Base-by-base conservation (phyloP, 768 basidiomycete species). In the Ramaria sp. region DNA sequence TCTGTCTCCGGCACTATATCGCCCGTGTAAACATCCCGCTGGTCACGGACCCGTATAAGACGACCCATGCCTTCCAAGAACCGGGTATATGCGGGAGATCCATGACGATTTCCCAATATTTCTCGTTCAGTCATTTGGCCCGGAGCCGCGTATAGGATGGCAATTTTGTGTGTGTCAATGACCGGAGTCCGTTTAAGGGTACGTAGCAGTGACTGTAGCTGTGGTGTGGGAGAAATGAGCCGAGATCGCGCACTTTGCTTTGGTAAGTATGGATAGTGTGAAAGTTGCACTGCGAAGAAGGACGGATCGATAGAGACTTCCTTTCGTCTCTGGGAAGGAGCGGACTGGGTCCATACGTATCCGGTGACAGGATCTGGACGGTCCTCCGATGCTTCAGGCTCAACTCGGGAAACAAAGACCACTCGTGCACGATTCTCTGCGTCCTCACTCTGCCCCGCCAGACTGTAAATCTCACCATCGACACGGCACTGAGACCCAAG, bases 81-180 rank as follows among this genome's bases (percentile, higher is more conserved):
- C 10, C 90, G 84, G 5, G 91, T 89, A 69, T 97, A 99, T 1
- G 91, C 87, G 0, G 93, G 91, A 0, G 95, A 97, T 7, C 96
- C 96, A 67, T 95, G 85, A 1, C 81, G 80, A 68, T 99, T 99
- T 57, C 78, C 76, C 19, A 99, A 77, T 53, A 98, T 97, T 56
- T 95, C 91, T 17, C 71, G 68, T 67, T 98, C 95, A 38, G 80
- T 71, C 7, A 75, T 83, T 69, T 98, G 96, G 1, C 91, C 91
- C 4, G 91, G 90, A 0, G 88, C 94, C 46, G 93, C 95, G 64
- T 98, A 99, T 72, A 99, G 78, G 57, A 99, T 87, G 3, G 91
- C 96, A 37, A 98, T 86, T 69, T 96, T 95, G 70, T 98, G 91
- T 0, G 90, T 93, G 69, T 99, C 96, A 59, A 99, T 94, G 63